Conservation (phyloP, 495 filamentous ascomycete species). For the Aspergillus asperescens region DNA sequence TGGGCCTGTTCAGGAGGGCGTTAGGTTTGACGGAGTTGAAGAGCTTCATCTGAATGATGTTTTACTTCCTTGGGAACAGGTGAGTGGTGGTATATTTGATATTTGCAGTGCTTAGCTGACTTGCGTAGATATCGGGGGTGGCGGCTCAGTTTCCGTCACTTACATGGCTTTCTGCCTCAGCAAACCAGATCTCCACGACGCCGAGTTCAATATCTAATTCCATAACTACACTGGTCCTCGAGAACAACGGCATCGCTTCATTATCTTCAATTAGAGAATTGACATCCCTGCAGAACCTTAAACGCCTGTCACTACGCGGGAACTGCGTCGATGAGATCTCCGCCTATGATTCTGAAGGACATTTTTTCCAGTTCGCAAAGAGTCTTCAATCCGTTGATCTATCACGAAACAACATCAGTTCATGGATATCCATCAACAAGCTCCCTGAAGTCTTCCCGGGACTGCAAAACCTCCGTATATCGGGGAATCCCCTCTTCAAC, state of each 20-base stretch:
- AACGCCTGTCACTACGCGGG: conserved; percentile 40
- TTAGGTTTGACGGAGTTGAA: conserved; percentile 52
- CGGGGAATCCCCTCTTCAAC: conserved; percentile 77
- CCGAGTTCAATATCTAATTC: conserved; percentile 35
- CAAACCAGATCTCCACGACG: conserved; percentile 44
- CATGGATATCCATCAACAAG: conserved; percentile 65
- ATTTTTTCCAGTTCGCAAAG: conserved; percentile 34
- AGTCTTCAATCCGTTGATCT: conserved; percentile 63
- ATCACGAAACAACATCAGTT: conserved; percentile 68
- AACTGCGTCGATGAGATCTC: conserved; percentile 38
- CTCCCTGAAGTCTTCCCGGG: conserved; percentile 63
- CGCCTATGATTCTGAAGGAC: neutral
- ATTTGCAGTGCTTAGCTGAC: neutral
- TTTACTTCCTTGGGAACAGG: conserved; percentile 66
- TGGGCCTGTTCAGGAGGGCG: conserved; percentile 35
- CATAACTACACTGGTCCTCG: conserved; percentile 61
- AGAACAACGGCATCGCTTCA: conserved; percentile 66
- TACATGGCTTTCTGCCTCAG: conserved; percentile 50
- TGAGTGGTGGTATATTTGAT: conserved; percentile 35
- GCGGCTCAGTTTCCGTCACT: conserved; percentile 54
- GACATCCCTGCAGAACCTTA: conserved; percentile 52
- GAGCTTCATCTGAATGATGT: conserved; percentile 69
- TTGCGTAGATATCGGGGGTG: conserved; percentile 33
- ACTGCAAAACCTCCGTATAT: conserved; percentile 61
- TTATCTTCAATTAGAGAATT: conserved; percentile 56